Base-by-base conservation (phyloP, 1,284 basidiomycete genomes). In the Meira miltonrushii region DNA sequence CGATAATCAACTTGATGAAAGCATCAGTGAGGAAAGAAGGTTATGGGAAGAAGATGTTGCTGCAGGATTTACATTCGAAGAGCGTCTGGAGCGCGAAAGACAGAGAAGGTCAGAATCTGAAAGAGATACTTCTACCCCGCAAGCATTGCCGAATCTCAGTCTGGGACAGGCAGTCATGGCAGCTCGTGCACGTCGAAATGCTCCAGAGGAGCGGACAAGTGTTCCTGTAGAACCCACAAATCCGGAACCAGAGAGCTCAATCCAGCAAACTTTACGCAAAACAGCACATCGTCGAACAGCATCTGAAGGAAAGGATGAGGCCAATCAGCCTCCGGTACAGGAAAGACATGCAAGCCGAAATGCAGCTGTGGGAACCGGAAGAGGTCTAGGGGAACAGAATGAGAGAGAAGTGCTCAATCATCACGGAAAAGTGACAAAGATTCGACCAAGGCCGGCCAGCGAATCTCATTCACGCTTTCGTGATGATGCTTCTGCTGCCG, bases 401-500 rank as follows among this genome's bases (percentile, higher is more conserved):
- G 19, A 43, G 41, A 15, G 19, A 43, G 41, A 43, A 43, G 10
- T 15, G 3, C 3, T 4, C 8, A 4, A 33, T 33, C 28, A 33
- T 33, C 28, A 43, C 6, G 19, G 41, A 15, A 25, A 50, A 50
- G 48, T 23, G 13, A 50, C 48, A 17, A 50, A 50, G 48, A 50
- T 50, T 25, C 48, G 48, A 50, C n/a, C 23, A 15, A 50, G 48
- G 15, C 48, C 48, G 7, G 13, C 48, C 4, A 28, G 48, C 7
- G 48, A 50, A 38, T n/a, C 17, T 37, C 50, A 53, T 19, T 53
- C 50, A 15, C 50, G 50, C 23, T 53, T 53, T 25, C 37, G 50
- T 39, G 50, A 53, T 41, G 50, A 28, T 19, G 50, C 50, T 53
- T 53, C 50, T 15, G 50, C 50, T 7, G 50, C 50, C 38, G 50